Conservation (phyloP, 805 yeast genomes). For the Blastobotrys muscicola region DNA sequence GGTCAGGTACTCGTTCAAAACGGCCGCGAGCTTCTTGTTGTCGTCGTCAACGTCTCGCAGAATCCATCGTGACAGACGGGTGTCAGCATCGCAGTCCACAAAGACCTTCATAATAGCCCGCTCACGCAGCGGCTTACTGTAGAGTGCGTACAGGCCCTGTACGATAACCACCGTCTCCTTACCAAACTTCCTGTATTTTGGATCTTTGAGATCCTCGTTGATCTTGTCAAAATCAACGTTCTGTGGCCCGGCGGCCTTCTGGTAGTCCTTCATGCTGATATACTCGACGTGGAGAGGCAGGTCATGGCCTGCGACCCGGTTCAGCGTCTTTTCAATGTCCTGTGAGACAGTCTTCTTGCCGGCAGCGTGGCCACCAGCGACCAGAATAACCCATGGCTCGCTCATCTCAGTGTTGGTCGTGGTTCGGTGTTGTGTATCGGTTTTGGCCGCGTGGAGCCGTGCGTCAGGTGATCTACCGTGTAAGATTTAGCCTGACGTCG, state of each 20-base stretch:
- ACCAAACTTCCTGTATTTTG: neutral
- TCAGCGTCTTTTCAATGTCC: slow-evolving; percentile 29
- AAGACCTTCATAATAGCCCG: slow-evolving; percentile 60
- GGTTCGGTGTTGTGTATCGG: neutral
- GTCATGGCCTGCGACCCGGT: slow-evolving; percentile 19
- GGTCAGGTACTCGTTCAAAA: slow-evolving; percentile 40
- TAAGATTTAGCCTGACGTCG: too few relatives aligned
- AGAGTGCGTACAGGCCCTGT: slow-evolving; percentile 75
- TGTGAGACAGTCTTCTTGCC: slow-evolving; percentile 36
- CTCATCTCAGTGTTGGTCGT: neutral
- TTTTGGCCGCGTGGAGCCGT: too few relatives aligned
- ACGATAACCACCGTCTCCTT: slow-evolving; percentile 35
- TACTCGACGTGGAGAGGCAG: slow-evolving; percentile 18
- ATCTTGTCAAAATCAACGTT: slow-evolving; percentile 27
- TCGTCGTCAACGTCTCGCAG: slow-evolving; percentile 24
- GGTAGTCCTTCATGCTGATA: slow-evolving; percentile 39
- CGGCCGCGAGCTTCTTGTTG: slow-evolving; percentile 19
- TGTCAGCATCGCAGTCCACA: slow-evolving; percentile 78
- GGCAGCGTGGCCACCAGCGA: slow-evolving; percentile 57
- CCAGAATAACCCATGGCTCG: slow-evolving; percentile 32
- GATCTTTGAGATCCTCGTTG: neutral
- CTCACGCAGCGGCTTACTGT: slow-evolving; percentile 45
- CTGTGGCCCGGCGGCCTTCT: slow-evolving; percentile 13
- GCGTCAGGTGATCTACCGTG: too few relatives aligned
- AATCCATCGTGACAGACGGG: slow-evolving; percentile 67